A percentile compares a stretch with the other conserved stretches of the same genome.
Evolutionary conservation across 2,329 filamentous ascomycete genomes (phyloP).

Genomic region (Talaromyces albobiverticillius): DNA sequence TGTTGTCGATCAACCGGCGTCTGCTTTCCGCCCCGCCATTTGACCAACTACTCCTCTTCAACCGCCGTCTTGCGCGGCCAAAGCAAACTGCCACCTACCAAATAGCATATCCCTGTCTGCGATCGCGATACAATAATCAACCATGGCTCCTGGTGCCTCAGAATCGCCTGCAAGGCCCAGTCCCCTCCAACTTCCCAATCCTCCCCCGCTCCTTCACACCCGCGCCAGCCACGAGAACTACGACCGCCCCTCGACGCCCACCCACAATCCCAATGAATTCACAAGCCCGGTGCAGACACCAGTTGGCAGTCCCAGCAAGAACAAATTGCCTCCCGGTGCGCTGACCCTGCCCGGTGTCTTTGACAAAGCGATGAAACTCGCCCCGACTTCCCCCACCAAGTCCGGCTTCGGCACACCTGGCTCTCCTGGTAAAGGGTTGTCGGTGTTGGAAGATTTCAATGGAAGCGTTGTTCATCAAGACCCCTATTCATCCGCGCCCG

Average conservation of each 20-base stretch:
- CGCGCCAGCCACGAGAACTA: constrained; percentile 47
- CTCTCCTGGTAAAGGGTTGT: constrained; percentile 36
- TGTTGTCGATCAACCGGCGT: neutral
- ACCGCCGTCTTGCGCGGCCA: constrained; percentile 8
- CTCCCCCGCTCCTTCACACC: constrained; percentile 48
- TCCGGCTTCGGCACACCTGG: constrained; percentile 35
- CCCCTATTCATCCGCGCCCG: constrained; percentile 26
- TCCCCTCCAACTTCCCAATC: constrained; percentile 39
- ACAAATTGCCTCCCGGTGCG: constrained; percentile 45
- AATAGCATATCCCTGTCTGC: constrained; percentile 16
- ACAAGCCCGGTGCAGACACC: constrained; percentile 49
- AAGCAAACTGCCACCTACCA: neutral
- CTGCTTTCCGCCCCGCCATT: constrained; percentile 4
- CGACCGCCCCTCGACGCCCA: constrained; percentile 46
- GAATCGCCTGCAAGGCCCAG: constrained; percentile 30
- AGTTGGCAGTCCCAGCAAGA: constrained; percentile 52
- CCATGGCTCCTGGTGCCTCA: constrained; percentile 17
- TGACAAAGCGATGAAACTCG: constrained; percentile 50
- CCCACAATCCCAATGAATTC: constrained; percentile 42
- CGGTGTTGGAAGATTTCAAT: constrained; percentile 38
- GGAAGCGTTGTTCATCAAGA: constrained; percentile 39
- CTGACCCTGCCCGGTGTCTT: constrained; percentile 50
- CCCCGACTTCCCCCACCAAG: constrained; percentile 45
- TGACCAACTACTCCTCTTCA: neutral
- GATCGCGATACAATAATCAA: constrained; percentile 19